Evolutionary conservation across 148 eudicot genomes (phyloP), one percentile per base, ranked within the genome.

Genomic region (Persicaria tinctoria): DNA sequence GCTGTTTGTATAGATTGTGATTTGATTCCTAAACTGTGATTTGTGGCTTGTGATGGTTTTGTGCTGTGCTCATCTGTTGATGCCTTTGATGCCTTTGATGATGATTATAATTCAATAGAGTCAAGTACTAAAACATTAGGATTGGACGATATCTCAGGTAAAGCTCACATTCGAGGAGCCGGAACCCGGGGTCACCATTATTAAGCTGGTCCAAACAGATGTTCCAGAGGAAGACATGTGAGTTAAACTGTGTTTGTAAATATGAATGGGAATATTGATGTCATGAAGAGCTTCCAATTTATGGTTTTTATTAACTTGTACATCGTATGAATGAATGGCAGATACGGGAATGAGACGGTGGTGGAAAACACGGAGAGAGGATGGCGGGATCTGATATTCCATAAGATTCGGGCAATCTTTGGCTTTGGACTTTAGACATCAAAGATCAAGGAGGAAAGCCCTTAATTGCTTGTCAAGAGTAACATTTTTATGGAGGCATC

Each of bases 151-250:
- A 6, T 41, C 17, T 64, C 84, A 95, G 98, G 98, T 95, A 83
- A 83, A 86, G 57, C 84, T 95, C 63, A 78, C 86, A 46, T 89
- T 92, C 72, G 98, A 95, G 44, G 98, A 95, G 86, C 93, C 96
- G 54, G 97, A 95, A 84, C 72, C 97, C 51, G 97, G 97, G 16
- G 76, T 89, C 51, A 92, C 98, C 2, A 76, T 87, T 70, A 87
- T 95, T 18, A 92, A 86, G 76, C 80, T 95, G 78, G 83, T 85
- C 27, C 98, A 95, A 53, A 87, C 91, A 50, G 93, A 87, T 77
- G 96, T 92, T 55, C 98, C 98, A 2, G 98, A 95, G 82, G 97
- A 95, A 79, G 98, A 95, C 87, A 92, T 97, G 98, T 92, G 57
- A 47, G 89, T 83, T 47, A 5, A 23, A 44, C 70, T 5, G 1